These are phyloP conservation scores for Pyricularia grisea DNA, from an alignment of 2,329 filamentous ascomycete genomes.

Conservation along the genomic window DNA sequence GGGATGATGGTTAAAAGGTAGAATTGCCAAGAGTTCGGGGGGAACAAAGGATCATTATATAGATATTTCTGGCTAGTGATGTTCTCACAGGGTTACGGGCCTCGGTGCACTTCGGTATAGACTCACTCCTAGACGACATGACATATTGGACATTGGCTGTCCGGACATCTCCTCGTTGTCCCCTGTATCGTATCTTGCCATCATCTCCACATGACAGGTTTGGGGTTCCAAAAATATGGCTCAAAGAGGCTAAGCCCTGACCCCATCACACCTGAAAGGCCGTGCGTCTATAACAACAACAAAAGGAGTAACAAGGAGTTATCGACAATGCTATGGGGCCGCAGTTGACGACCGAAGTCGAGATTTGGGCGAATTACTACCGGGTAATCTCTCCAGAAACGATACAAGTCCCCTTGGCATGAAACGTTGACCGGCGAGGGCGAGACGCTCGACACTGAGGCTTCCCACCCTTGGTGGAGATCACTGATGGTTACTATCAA, in stretches of 20 bases:
- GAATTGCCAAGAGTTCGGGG: not conserved
- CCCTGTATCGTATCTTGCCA: not conserved
- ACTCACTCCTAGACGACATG: no score
- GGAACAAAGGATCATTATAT: not conserved
- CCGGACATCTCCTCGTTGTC: not conserved
- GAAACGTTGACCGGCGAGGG: not conserved
- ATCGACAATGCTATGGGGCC: not conserved
- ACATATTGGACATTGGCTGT: no score
- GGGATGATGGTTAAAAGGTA: not conserved
- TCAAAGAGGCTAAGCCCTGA: not conserved
- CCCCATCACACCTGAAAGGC: not conserved
- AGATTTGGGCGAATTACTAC: not conserved
- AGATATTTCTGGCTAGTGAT: not conserved
- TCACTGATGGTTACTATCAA: not conserved
- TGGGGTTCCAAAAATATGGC: not conserved
- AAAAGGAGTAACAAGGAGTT: not conserved
- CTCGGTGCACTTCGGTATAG: not conserved
- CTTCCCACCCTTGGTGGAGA: not conserved
- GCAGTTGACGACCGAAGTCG: not conserved
- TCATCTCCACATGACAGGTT: not conserved
- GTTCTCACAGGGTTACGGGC: not conserved
- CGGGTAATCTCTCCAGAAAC: not conserved
- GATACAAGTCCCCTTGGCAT: not conserved
- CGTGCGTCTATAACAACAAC: not conserved
- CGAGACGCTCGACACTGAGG: not conserved